Evolutionary conservation across 331 rosid genomes (phyloP).

Genomic region (Cydonia oblonga): DNA sequence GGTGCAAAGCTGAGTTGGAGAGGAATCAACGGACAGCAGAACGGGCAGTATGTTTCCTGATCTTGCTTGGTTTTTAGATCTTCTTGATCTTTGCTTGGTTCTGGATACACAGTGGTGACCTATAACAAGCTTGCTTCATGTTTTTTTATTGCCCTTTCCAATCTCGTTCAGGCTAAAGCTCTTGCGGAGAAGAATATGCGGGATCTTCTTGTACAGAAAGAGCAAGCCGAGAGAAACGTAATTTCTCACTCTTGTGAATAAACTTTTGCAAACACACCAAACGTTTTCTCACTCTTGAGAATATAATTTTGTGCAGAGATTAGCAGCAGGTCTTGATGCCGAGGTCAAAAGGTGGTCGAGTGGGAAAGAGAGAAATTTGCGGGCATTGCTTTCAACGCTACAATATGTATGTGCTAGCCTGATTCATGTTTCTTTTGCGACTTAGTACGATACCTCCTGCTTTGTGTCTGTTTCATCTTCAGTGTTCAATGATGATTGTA

Average conservation of each 20-base stretch:
- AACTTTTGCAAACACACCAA: conserved; percentile 5
- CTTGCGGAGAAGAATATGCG: conserved; percentile 84
- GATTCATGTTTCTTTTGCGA: not conserved
- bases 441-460: not conserved
- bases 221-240: conserved; percentile 85
- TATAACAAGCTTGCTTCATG: conserved; percentile 18
- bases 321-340: conserved; percentile 71
- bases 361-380: conserved; percentile 87
- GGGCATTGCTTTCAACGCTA: conserved; percentile 87
- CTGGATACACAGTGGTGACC: not conserved
- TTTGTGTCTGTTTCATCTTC: not conserved
- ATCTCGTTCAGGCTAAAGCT: conserved; percentile 63
- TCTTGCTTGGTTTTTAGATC: conserved; percentile 1
- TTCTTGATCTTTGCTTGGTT: not conserved
- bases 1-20: conserved; percentile 71
- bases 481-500: not conserved
- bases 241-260: not conserved
- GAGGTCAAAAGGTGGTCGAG: conserved; percentile 94
- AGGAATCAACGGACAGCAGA: conserved; percentile 73
- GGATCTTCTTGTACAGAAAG: conserved; percentile 65
- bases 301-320: conserved; percentile 50
- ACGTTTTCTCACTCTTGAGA: conserved; percentile 12
- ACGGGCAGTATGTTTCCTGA: conserved; percentile 60
- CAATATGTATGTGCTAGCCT: conserved; percentile 59
- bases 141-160: conserved; percentile 13